Base-by-base conservation (phyloP, 2,329 filamentous ascomycete genomes). In the Stachybotrys elegans region DNA sequence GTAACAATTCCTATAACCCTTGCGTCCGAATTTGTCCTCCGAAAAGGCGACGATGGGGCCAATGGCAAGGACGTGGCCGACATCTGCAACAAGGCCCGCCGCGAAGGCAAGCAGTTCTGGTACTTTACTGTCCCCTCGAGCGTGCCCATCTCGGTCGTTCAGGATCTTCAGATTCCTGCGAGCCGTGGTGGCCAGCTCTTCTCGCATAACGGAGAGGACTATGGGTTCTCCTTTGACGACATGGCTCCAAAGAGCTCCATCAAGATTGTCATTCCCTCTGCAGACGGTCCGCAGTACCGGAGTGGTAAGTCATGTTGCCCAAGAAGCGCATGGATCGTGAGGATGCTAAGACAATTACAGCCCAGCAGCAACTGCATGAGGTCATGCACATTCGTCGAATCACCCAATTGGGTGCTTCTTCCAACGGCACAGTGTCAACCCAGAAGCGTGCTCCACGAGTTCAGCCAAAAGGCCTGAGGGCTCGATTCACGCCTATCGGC, bases 51-150 rank as follows among this genome's bases (percentile, higher is more conserved):
- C 21, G 58, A 61, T 36, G 57, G 59, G n/a, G 50, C 59, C 46
- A 63, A 60, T 19, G 59, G 68, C 57, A 61, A 73, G 53, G 66
- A 77, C 56, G 63, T 79, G 47, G 61, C 73, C 8, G 67, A 75
- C 19, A 63, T 84, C 43, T 80, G 86, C 54, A 75, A 69, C 54
- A 70, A 77, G 45, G 73, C 75, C 43, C 77, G 79, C 53, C 60
- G 84, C 7, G 68, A 80, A 44, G 83, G 83, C 49, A 89, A 88
- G 68, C 82, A 90, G 59, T 71, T 90, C 47, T 91, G 86, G 86
- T 87, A 89, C 60, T 88, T 91, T 54, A 87, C 83, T 9, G 82
- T 84, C 4, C 86, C 86, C 3, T 76, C 81, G 6, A 79, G 79
- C 11, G 68, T 89, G 3, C 80, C 85, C n/a, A 74, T 90, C 45